Conservation (phyloP, 768 basidiomycete species). For the Kwoniella dendrophila region DNA sequence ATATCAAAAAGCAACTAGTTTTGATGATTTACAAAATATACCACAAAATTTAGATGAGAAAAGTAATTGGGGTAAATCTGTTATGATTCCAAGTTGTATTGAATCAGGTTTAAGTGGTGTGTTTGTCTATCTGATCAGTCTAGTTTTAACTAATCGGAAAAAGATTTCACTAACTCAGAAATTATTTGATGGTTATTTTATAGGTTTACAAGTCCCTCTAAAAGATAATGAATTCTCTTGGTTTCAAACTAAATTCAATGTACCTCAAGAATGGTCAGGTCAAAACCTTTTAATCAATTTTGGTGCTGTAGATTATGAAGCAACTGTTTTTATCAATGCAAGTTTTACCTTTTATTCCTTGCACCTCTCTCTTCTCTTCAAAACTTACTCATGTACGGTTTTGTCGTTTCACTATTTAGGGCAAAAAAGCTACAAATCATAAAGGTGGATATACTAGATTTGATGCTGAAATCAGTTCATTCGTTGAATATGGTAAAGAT, state of each 20-base stretch:
- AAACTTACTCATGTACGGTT: background rate
- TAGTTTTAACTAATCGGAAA: background rate
- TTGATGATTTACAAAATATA: slow-evolving; percentile 11
- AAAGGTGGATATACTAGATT: slow-evolving; percentile 34
- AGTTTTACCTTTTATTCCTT: background rate
- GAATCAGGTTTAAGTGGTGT: slow-evolving; percentile 32
- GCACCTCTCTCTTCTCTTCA: background rate
- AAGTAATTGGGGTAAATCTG: slow-evolving; percentile 12
- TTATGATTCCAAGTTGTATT: slow-evolving; percentile 37
- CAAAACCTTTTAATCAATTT: slow-evolving; percentile 30
- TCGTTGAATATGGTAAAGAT: slow-evolving; percentile 13
- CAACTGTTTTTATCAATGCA: slow-evolving; percentile 36
- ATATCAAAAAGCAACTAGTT: slow-evolving; percentile 20
- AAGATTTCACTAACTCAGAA: background rate
- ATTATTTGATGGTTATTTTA: background rate
- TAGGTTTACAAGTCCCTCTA: slow-evolving; percentile 4
- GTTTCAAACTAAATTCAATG: slow-evolving; percentile 31
- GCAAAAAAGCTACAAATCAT: slow-evolving; percentile 27
- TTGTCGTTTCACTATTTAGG: too few species aligned
- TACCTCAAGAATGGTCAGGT: slow-evolving; percentile 29
- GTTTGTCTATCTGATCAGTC: background rate
- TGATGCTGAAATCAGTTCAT: slow-evolving; percentile 22
- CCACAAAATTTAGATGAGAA: slow-evolving; percentile 17
- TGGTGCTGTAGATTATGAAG: slow-evolving; percentile 36
- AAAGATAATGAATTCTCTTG: slow-evolving; percentile 24